Percentiles rank a stretch among this genome's conserved stretches.
Conservation (phyloP, 2,329 filamentous ascomycete genomes). For the Leptographium lundbergii region DNA sequence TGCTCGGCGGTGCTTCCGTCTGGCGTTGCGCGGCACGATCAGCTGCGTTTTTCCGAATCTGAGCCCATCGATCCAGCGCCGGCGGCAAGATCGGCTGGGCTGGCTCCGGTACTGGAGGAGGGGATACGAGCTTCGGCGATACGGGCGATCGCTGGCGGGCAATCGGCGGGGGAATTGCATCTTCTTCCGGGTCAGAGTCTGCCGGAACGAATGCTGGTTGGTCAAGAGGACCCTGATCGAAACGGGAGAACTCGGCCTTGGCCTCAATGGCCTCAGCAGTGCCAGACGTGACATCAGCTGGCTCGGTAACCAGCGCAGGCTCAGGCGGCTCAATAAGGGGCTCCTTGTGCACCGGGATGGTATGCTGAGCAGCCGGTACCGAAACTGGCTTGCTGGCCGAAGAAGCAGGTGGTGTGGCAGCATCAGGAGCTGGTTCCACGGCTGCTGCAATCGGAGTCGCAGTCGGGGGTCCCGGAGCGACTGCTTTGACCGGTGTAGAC, state of each 20-base stretch:
- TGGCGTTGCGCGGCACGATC: slow-evolving; percentile 57
- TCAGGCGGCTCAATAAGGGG: slow-evolving; percentile 3
- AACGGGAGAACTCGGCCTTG: slow-evolving; percentile 49
- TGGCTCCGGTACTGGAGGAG: not conserved
- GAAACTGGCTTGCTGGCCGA: not conserved
- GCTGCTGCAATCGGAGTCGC: not conserved
- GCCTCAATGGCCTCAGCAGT: slow-evolving; percentile 46
- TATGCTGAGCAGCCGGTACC: not conserved
- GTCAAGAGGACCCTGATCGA: slow-evolving; percentile 86
- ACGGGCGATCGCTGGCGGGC: slow-evolving; percentile 24
- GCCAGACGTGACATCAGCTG: slow-evolving; percentile 30
- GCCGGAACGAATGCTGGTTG: slow-evolving; percentile 68
- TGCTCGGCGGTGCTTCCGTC: slow-evolving; percentile 45
- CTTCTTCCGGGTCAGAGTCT: slow-evolving; percentile 35
- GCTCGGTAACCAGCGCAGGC: slow-evolving; percentile 17
- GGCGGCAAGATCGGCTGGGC: slow-evolving; percentile 16
- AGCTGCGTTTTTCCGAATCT: slow-evolving; percentile 89
- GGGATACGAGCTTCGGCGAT: slow-evolving; percentile 5
- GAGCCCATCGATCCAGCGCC: slow-evolving; percentile 76
- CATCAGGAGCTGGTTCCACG: slow-evolving; percentile 6
- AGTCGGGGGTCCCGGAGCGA: not conserved
- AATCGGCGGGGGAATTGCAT: slow-evolving; percentile 39
- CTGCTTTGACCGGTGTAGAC: not conserved
- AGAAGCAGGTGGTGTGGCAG: slow-evolving; percentile 12
- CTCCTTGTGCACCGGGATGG: slow-evolving; percentile 8